Conservation (phyloP, 2,329 filamentous ascomycete genomes). For the Cladosporium sp. region DNA sequence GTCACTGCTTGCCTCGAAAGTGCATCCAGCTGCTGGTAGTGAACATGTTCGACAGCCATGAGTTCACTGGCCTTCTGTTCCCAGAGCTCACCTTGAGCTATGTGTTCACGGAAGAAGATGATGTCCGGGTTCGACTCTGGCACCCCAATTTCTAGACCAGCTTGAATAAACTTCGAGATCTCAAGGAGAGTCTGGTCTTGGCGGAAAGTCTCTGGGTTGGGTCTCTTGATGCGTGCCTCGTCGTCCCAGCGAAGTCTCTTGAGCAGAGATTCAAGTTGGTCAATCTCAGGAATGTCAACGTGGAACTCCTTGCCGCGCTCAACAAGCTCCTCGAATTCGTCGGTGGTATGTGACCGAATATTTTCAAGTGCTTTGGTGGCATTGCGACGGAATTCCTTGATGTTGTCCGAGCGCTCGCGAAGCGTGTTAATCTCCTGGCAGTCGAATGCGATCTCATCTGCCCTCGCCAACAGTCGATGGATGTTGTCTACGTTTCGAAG, state of each 20-base stretch:
- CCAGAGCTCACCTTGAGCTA: constrained; percentile 78
- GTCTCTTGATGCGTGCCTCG: constrained; percentile 61
- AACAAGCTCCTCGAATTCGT: constrained; percentile 85
- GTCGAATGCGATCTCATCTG: constrained; percentile 86
- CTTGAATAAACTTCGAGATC: constrained; percentile 74
- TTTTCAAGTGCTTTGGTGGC: constrained; percentile 71
- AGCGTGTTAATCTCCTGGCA: constrained; percentile 86
- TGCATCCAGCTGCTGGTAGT: constrained; percentile 92
- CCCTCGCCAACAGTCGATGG: constrained; percentile 76
- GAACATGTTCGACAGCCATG: constrained; percentile 85
- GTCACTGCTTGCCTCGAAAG: constrained; percentile 78
- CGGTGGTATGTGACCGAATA: constrained; percentile 61
- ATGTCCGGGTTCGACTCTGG: constrained; percentile 79
- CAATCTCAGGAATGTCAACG: constrained; percentile 86
- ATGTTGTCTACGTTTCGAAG: constrained; percentile 88
- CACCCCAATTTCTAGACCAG: constrained; percentile 75
- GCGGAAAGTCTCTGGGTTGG: constrained; percentile 30
- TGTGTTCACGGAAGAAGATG: constrained; percentile 72
- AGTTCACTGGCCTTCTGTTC: constrained; percentile 90
- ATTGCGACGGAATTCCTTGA: constrained; percentile 79
- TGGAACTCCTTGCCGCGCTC: constrained; percentile 88
- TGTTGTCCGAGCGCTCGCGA: constrained; percentile 79
- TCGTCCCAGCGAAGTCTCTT: constrained; percentile 89
- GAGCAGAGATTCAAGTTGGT: constrained; percentile 74
- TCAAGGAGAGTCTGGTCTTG: constrained; percentile 73